Base-by-base conservation (phyloP, 2,329 filamentous ascomycete species). In the Aspergillus eucalypticola region DNA sequence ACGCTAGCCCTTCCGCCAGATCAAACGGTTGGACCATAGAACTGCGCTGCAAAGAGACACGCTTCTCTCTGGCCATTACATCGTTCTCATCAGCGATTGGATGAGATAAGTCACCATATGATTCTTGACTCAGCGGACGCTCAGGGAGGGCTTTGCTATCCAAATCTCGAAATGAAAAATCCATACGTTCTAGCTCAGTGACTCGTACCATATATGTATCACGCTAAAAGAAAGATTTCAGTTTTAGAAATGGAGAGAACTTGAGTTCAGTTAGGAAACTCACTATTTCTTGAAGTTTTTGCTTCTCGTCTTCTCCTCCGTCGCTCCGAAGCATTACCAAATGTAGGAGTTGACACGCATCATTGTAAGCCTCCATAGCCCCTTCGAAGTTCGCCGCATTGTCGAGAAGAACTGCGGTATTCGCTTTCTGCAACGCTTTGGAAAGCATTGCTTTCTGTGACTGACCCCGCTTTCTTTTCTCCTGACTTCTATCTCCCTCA, bases 401-500 rank as follows among this genome's bases (percentile, higher is more conserved):
- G 78, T 99, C 95, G 42, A 99, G 85, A 66, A 97, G 85, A 25
- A 99, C 95, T 21, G 95, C 95, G 11, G 91, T 94, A 72, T 99
- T 97, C 53, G 95, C 95, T 78, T 97, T 96, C 73, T 96, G 90
- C 57, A 99, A 81, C 0, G 95, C 95, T 68, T 90, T 91, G n/a
- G 94, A 96, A 38, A 99, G 84, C 93, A 98, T 98, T 10, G 89
- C 90, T 80, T 97, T 98, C 74, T 98, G 90, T 1, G 90, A 92
- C 13, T 86, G 86, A n/a, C 75, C 77, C 63, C 77, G 75, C 60
- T 76, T 75, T 63, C 73, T 73, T 61, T 69, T 67, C 19, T 71
- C 73, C 32, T 68, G 68, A 5, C 67, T 66, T 1, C 64, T 66
- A n/a, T 72, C 70, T 27, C 46, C 65, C 39, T 69, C 71, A 19